Percentiles rank a stretch among this genome's conserved stretches.
Evolutionary conservation across 2,329 filamentous ascomycete species (phyloP).

Genomic region (Trichoderma sp.): DNA sequence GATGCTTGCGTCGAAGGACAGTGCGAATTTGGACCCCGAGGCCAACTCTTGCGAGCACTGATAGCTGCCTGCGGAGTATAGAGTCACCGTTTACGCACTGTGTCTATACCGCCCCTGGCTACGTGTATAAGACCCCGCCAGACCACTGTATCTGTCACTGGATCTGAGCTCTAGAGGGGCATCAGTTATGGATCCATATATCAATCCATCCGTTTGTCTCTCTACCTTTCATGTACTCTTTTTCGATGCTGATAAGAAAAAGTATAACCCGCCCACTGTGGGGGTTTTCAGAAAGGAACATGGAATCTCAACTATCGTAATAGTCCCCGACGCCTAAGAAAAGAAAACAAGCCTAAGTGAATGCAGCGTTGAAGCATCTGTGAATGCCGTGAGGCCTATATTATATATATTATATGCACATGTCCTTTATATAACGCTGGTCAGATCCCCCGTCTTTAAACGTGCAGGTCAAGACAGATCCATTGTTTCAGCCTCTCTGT

Average conservation of each 20-base stretch:
- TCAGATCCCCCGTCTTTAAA: not conserved
- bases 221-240: not conserved
- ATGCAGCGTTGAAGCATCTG: not conserved
- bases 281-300: not conserved
- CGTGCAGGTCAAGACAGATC: not conserved
- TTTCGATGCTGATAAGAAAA: not conserved
- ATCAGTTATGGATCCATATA: too few species aligned
- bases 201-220: not conserved
- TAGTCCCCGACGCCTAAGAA: not conserved
- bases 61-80: not conserved
- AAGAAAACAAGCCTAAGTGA: not conserved
- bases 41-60: not conserved
- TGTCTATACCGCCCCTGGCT: not conserved
- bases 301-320: not conserved
- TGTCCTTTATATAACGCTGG: not conserved
- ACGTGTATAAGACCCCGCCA: not conserved
- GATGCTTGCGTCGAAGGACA: not conserved
- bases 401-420: not conserved
- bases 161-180: not conserved
- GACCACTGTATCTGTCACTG: not conserved
- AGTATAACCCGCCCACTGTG: not conserved
- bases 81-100: not conserved
- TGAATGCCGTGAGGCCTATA: not conserved
- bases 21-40: not conserved
- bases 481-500: not conserved